These are phyloP conservation scores for Pyrenochaeta sp. DNA, from an alignment of 2,329 filamentous ascomycete genomes.

Conservation along the genomic window DNA sequence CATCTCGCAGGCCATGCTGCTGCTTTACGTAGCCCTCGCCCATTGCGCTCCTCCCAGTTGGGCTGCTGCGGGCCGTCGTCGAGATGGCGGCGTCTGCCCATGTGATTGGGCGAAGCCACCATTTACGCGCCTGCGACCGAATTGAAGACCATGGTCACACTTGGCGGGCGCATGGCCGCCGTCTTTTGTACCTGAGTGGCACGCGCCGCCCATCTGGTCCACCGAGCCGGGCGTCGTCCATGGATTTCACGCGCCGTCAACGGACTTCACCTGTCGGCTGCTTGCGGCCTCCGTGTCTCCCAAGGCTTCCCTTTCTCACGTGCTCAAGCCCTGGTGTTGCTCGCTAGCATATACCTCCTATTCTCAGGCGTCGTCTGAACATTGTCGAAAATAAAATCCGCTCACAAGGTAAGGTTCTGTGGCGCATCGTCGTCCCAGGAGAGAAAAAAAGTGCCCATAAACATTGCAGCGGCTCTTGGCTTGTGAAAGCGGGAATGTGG, in stretches of 20 bases:
- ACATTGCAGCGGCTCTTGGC: too few species aligned
- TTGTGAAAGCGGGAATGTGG: too few species aligned
- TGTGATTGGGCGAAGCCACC: constrained; percentile 31
- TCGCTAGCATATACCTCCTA: too few species aligned
- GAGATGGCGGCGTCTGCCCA: constrained; percentile 21
- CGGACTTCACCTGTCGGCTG: constrained; percentile 2
- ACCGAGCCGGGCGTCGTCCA: too few species aligned
- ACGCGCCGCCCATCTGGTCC: constrained; percentile 10
- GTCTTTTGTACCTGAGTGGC: constrained; percentile 25
- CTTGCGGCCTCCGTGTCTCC: constrained; percentile 1
- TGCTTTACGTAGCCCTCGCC: constrained; percentile 35
- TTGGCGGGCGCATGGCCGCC: constrained; percentile 41
- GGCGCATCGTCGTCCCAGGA: too few species aligned
- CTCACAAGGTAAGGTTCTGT: too few species aligned
- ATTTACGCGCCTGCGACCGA: constrained; percentile 45
- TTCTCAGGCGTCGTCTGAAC: too few species aligned
- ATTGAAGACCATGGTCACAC: constrained; percentile 39
- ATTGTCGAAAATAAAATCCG: too few species aligned
- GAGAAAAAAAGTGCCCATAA: too few species aligned
- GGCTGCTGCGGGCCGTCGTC: constrained; percentile 28
- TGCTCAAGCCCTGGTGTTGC: too few species aligned
- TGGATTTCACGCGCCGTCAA: background rate
- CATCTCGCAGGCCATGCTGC: constrained; percentile 27
- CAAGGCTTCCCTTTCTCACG: background rate
- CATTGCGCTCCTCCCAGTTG: constrained; percentile 28